Evolutionary conservation across 2,329 filamentous ascomycete genomes (phyloP).

Genomic region (Rhytidhysteron rufulum): DNA sequence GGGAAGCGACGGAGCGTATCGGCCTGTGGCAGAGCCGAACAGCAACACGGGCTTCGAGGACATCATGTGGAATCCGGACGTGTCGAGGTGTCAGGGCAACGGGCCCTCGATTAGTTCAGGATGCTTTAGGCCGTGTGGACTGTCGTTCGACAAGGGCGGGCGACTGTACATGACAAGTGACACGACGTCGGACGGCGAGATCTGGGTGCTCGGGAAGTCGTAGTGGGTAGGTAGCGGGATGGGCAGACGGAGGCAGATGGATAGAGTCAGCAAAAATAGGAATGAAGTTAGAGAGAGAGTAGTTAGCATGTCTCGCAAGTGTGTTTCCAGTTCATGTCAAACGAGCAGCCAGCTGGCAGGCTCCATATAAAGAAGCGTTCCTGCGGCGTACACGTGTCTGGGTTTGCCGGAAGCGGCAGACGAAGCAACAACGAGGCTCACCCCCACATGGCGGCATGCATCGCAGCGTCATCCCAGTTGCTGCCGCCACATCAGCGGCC

Average conservation of each 20-base stretch:
- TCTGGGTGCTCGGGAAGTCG: conserved; percentile 26
- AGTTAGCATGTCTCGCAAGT: too few relatives aligned
- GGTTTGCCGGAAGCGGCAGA: too few relatives aligned
- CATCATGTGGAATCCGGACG: conserved; percentile 54
- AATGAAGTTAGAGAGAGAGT: too few relatives aligned
- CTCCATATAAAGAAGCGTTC: too few relatives aligned
- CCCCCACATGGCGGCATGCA: too few relatives aligned
- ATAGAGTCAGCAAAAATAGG: not conserved
- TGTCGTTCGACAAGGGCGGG: conserved; percentile 46
- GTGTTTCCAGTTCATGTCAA: too few relatives aligned
- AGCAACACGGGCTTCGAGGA: conserved; percentile 50
- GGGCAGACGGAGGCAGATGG: not conserved
- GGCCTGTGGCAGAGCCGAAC: conserved; percentile 40
- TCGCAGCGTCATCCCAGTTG: too few relatives aligned
- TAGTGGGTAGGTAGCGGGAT: not conserved
- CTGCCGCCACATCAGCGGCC: too few relatives aligned
- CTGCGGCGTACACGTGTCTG: too few relatives aligned
- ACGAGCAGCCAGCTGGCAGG: too few relatives aligned
- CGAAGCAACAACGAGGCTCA: too few relatives aligned
- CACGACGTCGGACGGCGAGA: conserved; percentile 24
- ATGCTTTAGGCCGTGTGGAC: conserved; percentile 61
- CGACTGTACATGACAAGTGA: conserved; percentile 61
- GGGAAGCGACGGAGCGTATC: conserved; percentile 28
- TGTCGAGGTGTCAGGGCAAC: conserved; percentile 47
- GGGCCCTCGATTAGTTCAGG: conserved; percentile 26